phyloP scores from a whole-genome alignment of 2,329 filamentous ascomycete species.

The Pseudocercospora ulei region DNA sequence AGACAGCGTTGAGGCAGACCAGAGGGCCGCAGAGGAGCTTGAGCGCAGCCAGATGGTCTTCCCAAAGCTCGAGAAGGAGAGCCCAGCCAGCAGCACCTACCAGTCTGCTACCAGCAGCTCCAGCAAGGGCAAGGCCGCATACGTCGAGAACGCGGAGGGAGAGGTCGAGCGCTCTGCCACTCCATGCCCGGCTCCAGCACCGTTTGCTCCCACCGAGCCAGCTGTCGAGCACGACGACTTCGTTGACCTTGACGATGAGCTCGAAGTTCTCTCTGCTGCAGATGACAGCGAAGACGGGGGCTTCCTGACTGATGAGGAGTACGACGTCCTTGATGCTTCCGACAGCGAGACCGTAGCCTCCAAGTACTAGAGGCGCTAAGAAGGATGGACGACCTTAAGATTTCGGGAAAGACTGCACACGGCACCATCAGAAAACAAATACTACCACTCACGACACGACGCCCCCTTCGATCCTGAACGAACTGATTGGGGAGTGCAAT shows the following conservation, averaged over 20 bases:
- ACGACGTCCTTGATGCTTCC: conserved; percentile 90
- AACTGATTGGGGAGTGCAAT: conserved; percentile 1
- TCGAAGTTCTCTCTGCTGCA: conserved; percentile 39
- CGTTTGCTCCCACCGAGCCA: conserved; percentile 24
- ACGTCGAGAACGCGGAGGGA: conserved; percentile 51
- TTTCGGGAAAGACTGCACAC: conserved; percentile 4
- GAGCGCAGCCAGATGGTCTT: conserved; percentile 75
- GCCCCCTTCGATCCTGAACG: conserved; percentile 3
- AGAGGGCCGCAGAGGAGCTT: conserved; percentile 26
- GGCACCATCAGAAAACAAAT: neutral
- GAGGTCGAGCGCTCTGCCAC: conserved; percentile 40
- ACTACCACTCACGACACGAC: conserved; percentile 4
- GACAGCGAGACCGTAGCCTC: conserved; percentile 59
- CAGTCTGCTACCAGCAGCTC: conserved; percentile 42
- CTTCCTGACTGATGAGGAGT: conserved; percentile 95
- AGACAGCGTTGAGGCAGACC: conserved; percentile 32
- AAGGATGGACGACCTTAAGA: neutral
- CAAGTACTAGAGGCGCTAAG: conserved; percentile 8
- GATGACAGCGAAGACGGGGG: conserved; percentile 59
- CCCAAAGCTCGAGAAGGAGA: conserved; percentile 91
- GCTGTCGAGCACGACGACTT: conserved; percentile 34
- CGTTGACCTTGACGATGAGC: conserved; percentile 48
- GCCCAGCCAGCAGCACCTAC: conserved; percentile 69
- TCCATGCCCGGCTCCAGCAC: conserved; percentile 16
- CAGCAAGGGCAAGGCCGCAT: conserved; percentile 41